Base-by-base conservation (phyloP, 768 basidiomycete species). In the Serendipita vermifera region DNA sequence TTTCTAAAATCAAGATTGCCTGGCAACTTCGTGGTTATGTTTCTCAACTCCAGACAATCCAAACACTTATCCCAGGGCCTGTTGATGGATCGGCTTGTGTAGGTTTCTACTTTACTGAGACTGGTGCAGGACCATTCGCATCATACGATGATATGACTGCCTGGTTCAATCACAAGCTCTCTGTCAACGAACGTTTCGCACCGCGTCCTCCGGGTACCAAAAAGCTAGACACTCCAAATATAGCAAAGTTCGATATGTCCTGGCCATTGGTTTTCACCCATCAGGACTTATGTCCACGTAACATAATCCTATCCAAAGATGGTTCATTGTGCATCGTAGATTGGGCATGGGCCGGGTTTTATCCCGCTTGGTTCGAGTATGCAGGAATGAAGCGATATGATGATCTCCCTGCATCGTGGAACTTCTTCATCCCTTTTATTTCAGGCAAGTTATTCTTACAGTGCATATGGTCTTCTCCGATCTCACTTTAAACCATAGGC, bases 311-410 rank as follows among this genome's bases (percentile, higher is more conserved):
- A 5, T 61, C 57, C n/a, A 58, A 65, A 3, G 63, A 65, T 36
- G 67, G 65, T 1, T 56, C 56, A 14, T 54, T 70, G 4, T 71
- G 68, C 67, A 43, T 70, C 15, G 59, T 70, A 33, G 69, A 70
- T 59, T 70, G 67, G 66, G 65, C 33, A 0, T 46, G 56, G 15
- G 56, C 62, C 2, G 68, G 69, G 3, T 64, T 57, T 33, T 70
- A 63, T 51, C 69, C 69, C 7, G 57, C 14, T 4, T 70, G 66
- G 64, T 61, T 65, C 13, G 66, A 67, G 36, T 51, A 35, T 13
- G 17, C 57, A 4, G 41, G 33, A 6, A 59, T 67, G 62, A n/a
- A n/a, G n/a, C n/a, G n/a, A 5, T 22, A 3, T n/a, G n/a, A n/a
- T n/a, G n/a, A n/a, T n/a, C n/a, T n/a, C n/a, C n/a, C n/a, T n/a